Conservation (phyloP, 2,329 filamentous ascomycete species). For the Cylindrodendrum hubeiense region DNA sequence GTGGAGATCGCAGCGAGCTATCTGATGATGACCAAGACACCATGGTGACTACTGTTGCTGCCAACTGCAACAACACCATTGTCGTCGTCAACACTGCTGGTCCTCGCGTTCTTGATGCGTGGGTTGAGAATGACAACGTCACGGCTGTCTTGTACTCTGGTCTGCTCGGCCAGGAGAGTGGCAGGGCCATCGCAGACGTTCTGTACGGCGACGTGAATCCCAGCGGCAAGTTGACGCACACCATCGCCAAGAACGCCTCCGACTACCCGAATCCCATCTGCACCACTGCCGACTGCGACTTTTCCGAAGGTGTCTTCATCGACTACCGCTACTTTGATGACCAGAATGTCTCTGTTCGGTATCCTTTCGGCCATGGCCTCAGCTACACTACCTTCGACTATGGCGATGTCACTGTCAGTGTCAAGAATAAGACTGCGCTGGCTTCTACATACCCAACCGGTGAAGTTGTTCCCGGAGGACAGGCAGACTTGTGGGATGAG, state of each 20-base stretch:
- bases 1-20: conserved; percentile 68
- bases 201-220: conserved; percentile 68
- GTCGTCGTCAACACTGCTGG: conserved; percentile 75
- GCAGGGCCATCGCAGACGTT: conserved; percentile 65
- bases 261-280: conserved; percentile 5
- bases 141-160: conserved; percentile 74
- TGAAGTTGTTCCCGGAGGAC: conserved; percentile 57
- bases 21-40: conserved; percentile 76
- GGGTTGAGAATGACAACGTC: conserved; percentile 75
- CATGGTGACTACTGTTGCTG: conserved; percentile 70
- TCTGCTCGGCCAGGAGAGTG: conserved; percentile 75
- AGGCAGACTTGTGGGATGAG: conserved; percentile 61
- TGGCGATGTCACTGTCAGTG: conserved; percentile 54
- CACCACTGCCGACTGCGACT: conserved; percentile 55
- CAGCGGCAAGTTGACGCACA: conserved; percentile 73
- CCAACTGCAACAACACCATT: conserved; percentile 71
- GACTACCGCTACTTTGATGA: conserved; percentile 69
- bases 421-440: conserved; percentile 38
- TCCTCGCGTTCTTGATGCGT: conserved; percentile 70
- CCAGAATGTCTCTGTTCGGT: conserved; percentile 61
- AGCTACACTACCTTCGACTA: conserved; percentile 69
- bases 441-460: conserved; percentile 51
- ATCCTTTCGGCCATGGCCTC: conserved; percentile 68
- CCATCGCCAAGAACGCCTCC: conserved; percentile 63
- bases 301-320: conserved; percentile 63